phyloP scores from a whole-genome alignment of 768 basidiomycete species.

The Boletus edulis region DNA sequence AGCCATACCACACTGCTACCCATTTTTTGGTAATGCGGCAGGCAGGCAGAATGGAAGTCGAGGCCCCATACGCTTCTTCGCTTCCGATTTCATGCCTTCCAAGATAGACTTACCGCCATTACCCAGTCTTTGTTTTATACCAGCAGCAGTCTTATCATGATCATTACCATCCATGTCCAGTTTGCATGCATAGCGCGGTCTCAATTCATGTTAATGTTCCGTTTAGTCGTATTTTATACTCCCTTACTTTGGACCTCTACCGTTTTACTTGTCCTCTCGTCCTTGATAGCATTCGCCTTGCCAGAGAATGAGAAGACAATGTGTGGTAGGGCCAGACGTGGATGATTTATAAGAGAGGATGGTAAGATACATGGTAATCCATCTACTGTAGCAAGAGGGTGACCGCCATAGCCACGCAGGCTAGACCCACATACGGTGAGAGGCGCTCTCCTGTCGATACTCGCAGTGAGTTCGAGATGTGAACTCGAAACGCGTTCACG shows the following conservation, averaged over 20 bases:
- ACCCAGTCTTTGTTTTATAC: not conserved
- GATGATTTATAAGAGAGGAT: not conserved
- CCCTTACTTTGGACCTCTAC: not conserved
- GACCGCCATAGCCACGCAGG: constrained; percentile 91
- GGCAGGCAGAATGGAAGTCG: not conserved
- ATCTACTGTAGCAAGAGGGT: constrained; percentile 53
- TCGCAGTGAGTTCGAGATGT: not conserved
- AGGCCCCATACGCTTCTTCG: not conserved
- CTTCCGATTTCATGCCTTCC: not conserved
- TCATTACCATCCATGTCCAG: not conserved
- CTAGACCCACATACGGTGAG: constrained; percentile 93
- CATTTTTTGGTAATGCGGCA: not conserved
- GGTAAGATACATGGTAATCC: not conserved
- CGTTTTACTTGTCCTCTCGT: too few species aligned
- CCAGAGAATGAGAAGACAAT: too few species aligned
- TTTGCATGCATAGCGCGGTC: not conserved
- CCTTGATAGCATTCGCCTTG: too few species aligned
- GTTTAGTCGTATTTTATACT: not conserved
- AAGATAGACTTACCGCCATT: not conserved
- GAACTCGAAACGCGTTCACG: constrained; percentile 18
- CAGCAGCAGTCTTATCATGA: constrained; percentile 1
- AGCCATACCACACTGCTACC: not conserved
- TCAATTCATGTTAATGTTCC: not conserved
- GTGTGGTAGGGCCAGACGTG: not conserved
- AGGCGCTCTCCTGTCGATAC: constrained; percentile 78